Conservation (phyloP, 345 rosid genomes). For the Jatropha curcas region DNA sequence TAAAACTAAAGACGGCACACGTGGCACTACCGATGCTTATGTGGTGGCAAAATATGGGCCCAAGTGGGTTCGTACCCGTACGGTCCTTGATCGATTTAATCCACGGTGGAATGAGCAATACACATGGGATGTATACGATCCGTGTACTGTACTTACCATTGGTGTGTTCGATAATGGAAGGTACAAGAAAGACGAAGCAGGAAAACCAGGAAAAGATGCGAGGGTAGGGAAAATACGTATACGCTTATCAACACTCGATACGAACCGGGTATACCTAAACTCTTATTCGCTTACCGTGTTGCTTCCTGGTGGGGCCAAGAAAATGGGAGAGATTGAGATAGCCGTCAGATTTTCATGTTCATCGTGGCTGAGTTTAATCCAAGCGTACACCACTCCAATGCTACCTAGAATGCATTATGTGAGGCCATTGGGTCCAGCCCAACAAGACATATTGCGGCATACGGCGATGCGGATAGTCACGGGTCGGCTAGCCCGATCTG, state of each 20-base stretch:
- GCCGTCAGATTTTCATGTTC: slow-evolving; percentile 77
- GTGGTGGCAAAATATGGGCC: slow-evolving; percentile 92
- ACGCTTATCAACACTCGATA: slow-evolving; percentile 77
- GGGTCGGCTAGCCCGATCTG: slow-evolving; percentile 64
- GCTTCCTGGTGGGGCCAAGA: slow-evolving; percentile 73
- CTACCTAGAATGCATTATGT: slow-evolving; percentile 84
- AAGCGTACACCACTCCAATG: slow-evolving; percentile 71
- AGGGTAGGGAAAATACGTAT: slow-evolving; percentile 68
- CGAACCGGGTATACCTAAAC: slow-evolving; percentile 63
- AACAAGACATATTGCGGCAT: slow-evolving; percentile 79
- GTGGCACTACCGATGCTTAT: slow-evolving; percentile 86
- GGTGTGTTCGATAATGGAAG: slow-evolving; percentile 81
- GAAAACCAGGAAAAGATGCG: slow-evolving; percentile 54
- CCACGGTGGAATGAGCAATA: slow-evolving; percentile 97
- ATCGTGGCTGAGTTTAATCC: slow-evolving; percentile 72
- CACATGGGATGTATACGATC: slow-evolving; percentile 89
- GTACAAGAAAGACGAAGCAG: slow-evolving; percentile 68
- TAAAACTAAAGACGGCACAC: slow-evolving; percentile 81
- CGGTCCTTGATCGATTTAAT: slow-evolving; percentile 81
- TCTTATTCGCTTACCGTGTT: slow-evolving; percentile 58
- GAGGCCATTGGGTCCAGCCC: slow-evolving; percentile 67
- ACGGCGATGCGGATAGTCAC: slow-evolving; percentile 86
- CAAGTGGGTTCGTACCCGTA: slow-evolving; percentile 86
- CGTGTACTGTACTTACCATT: slow-evolving; percentile 75
- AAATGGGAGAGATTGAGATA: slow-evolving; percentile 87